These are phyloP conservation scores for Pleurotus sapidus DNA, from an alignment of 768 basidiomycete species.

Conservation along the genomic window DNA sequence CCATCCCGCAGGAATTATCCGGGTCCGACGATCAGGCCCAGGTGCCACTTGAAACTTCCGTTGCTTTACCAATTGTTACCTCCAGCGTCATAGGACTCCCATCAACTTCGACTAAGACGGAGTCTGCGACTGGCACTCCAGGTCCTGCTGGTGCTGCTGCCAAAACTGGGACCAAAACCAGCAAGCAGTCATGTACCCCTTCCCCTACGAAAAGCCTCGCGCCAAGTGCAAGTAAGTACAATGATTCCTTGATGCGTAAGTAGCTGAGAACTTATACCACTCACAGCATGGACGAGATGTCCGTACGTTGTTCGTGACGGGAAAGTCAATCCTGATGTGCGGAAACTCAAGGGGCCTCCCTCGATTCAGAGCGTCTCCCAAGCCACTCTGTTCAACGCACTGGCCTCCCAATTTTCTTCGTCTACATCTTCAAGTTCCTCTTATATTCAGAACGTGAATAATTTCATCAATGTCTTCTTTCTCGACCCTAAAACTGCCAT, in stretches of 20 bases:
- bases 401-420: constrained; percentile 35
- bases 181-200: constrained; percentile 39
- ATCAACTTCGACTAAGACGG: background rate
- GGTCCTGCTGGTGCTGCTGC: constrained; percentile 32
- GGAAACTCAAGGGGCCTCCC: constrained; percentile 36
- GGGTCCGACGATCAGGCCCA: background rate
- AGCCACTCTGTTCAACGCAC: constrained; percentile 40
- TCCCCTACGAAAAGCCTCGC: constrained; percentile 45
- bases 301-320: constrained; percentile 51
- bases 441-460: constrained; percentile 33
- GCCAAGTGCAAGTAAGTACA: constrained; percentile 48
- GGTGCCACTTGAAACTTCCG: background rate
- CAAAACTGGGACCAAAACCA: constrained; percentile 13
- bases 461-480: constrained; percentile 46
- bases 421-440: constrained; percentile 12
- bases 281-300: constrained; percentile 35
- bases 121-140: constrained; percentile 20
- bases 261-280: background rate
- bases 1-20: background rate
- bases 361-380: constrained; percentile 40
- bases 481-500: constrained; percentile 38
- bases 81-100: background rate
- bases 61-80: background rate
- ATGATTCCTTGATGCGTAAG: background rate
- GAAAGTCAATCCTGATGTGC: constrained; percentile 53